Percentiles rank a stretch among this genome's conserved stretches.
These are phyloP conservation scores for barrel medic (Medicago truncatula) DNA, from an alignment of 306 rosid genomes.

Conservation along the genomic window DNA sequence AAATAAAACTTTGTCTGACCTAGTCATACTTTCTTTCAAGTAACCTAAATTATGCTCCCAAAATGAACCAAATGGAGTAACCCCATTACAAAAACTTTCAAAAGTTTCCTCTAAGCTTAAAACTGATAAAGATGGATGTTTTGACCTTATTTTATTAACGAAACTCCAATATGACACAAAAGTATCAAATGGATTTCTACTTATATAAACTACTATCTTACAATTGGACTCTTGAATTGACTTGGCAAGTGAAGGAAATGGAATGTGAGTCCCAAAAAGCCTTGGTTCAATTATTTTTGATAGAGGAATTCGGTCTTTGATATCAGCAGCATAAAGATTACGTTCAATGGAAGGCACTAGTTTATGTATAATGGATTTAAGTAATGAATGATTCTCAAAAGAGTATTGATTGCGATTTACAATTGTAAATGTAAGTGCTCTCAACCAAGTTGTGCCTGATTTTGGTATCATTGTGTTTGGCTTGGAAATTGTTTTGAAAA, in stretches of 20 bases:
- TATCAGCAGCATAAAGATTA: slow-evolving; percentile 30
- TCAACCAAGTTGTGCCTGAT: slow-evolving; percentile 74
- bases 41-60: slow-evolving; percentile 61
- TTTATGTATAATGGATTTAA: too few relatives aligned
- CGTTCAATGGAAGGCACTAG: slow-evolving; percentile 59
- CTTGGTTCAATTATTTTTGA: slow-evolving; percentile 40
- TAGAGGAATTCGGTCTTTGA: slow-evolving; percentile 2
- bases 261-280: slow-evolving; percentile 57
- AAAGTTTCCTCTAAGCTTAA: slow-evolving; percentile 55
- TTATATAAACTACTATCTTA: slow-evolving; percentile 51
- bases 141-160: slow-evolving; percentile 13
- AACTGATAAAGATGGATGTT: background rate
- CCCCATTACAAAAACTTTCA: slow-evolving; percentile 55
- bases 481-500: slow-evolving; percentile 54
- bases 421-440: slow-evolving; percentile 55
- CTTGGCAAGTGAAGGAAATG: slow-evolving; percentile 45
- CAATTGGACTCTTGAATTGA: slow-evolving; percentile 46
- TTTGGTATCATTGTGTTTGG: slow-evolving; percentile 55
- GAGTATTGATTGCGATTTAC: slow-evolving; percentile 31
- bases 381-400: slow-evolving; percentile 52
- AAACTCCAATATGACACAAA: slow-evolving; percentile 56
- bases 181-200: slow-evolving; percentile 64
- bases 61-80: slow-evolving; percentile 54
- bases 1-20: slow-evolving; percentile 56
- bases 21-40: slow-evolving; percentile 57